Base-by-base conservation (phyloP, 2,329 filamentous ascomycete genomes). In the Neocatenulostroma microsporum region DNA sequence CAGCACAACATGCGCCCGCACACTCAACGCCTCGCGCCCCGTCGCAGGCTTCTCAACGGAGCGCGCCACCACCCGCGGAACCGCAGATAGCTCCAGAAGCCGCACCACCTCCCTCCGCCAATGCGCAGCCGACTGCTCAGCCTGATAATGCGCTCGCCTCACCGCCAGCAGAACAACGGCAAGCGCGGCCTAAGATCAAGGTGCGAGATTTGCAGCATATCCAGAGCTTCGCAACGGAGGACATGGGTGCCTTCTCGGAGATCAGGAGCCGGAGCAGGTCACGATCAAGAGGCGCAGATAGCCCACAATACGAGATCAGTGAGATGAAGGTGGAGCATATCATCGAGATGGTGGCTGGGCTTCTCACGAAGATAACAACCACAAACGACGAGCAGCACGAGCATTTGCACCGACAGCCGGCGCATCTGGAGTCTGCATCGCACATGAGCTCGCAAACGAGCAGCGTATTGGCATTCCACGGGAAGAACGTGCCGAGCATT, bases 271-370 rank as follows among this genome's bases (percentile, higher is more conserved):
- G 55, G 37, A 47, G 62, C 59, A 43, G 57, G 35, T 49, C 64
- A 26, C 55, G 61, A 30, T 62, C 63, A 25, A 61, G 65, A 44
- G 60, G 63, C 63, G 56, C 62, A 51, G 73, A 76, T 42, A 66
- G 68, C 3, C 71, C 73, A 37, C 75, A 80, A 57, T 98, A 94
- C 60, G 91, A 96, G 62, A 95, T 98, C 52, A 95, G 88, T 64
- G 84, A 78, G 36, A 96, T 98, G 89, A 91, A 91, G 35, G 93
- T 96, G 37, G 79, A 82, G 47, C 89, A 98, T 57, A 85, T 98
- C 50, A 98, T 98, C 57, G 89, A 96, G 62, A 96, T 98, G 91
- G 91, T 98, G 3, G 91, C 91, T 4, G 91, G 88, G 5, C 73
- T 98, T 17, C 70, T 98, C 44, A 94, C 89, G 39, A 96, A 96